Evolutionary conservation across 2,329 filamentous ascomycete genomes (phyloP).

Genomic region (Xylariomycetidae sp.): DNA sequence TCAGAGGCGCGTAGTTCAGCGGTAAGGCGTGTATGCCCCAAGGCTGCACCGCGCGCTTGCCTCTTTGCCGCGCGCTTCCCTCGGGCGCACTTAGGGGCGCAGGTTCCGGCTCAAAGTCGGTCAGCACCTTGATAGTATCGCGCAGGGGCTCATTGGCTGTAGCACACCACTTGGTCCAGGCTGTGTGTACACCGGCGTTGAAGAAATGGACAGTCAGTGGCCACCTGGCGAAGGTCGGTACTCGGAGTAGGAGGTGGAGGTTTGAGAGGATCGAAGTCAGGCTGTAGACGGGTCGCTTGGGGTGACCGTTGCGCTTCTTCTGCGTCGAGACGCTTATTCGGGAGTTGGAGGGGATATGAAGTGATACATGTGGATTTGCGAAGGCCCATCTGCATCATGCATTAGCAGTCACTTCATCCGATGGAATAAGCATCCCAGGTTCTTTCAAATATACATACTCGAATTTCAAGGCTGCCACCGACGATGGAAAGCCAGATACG

Average conservation of each 20-base stretch:
- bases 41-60: too few relatives aligned
- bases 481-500: slow-evolving; percentile 84
- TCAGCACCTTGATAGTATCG: slow-evolving; percentile 46
- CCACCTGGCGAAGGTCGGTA: slow-evolving; percentile 77
- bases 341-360: slow-evolving; percentile 66
- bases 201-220: slow-evolving; percentile 81
- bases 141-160: slow-evolving; percentile 43
- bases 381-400: slow-evolving; percentile 72
- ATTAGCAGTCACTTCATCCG: too few relatives aligned
- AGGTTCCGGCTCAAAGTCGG: too few relatives aligned
- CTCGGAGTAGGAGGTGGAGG: slow-evolving; percentile 73
- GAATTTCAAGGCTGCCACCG: slow-evolving; percentile 85
- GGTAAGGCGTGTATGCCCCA: slow-evolving; percentile 51
- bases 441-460: slow-evolving; percentile 56
- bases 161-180: slow-evolving; percentile 61
- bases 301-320: slow-evolving; percentile 48
- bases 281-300: slow-evolving; percentile 53
- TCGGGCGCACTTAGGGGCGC: too few relatives aligned
- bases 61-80: too few relatives aligned
- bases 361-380: slow-evolving; percentile 76
- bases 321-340: slow-evolving; percentile 51
- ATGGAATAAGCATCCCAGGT: background rate
- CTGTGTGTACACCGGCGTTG: slow-evolving; percentile 58
- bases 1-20: slow-evolving; percentile 51
- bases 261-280: slow-evolving; percentile 71